Evolutionary conservation across 148 eudicot genomes (phyloP).

Genomic region (Rhododendron ovatum): DNA sequence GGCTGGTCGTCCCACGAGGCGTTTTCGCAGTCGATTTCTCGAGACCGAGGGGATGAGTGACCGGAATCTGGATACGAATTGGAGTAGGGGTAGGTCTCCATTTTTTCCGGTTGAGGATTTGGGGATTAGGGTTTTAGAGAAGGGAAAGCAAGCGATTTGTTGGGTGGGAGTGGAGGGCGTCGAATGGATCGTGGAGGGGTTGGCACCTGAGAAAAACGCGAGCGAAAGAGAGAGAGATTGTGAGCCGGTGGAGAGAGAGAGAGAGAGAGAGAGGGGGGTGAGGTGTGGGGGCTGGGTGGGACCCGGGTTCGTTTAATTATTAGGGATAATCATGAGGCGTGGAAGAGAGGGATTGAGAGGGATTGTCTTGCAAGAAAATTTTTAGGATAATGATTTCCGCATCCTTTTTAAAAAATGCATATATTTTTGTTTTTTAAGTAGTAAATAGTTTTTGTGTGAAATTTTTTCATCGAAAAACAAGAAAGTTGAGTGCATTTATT

Average conservation of each 20-base stretch:
- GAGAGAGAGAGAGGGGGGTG: neutral
- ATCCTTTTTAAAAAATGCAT: no score
- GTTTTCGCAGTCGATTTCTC: conserved; percentile 51
- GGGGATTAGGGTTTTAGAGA: neutral
- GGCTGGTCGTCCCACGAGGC: conserved; percentile 23
- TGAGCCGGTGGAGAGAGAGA: neutral
- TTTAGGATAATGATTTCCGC: no score
- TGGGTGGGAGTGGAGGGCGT: neutral
- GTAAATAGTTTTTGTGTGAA: no score
- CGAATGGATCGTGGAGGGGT: neutral
- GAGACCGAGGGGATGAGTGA: conserved; percentile 56
- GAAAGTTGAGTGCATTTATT: no score
- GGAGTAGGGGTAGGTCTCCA: conserved; percentile 42
- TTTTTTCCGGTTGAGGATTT: neutral
- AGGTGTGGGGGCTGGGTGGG: neutral
- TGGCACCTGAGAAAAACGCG: neutral
- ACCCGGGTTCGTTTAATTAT: neutral
- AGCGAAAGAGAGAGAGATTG: neutral
- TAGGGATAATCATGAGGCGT: neutral
- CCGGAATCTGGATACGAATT: conserved; percentile 49
- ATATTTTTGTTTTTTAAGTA: no score
- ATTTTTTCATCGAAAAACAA: no score
- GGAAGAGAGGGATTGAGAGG: neutral
- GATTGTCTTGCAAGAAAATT: no score
- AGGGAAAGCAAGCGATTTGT: no score